Evolutionary conservation across 1,284 basidiomycete species (phyloP).

Genomic region (Pseudomicrostroma phylloplanum): DNA sequence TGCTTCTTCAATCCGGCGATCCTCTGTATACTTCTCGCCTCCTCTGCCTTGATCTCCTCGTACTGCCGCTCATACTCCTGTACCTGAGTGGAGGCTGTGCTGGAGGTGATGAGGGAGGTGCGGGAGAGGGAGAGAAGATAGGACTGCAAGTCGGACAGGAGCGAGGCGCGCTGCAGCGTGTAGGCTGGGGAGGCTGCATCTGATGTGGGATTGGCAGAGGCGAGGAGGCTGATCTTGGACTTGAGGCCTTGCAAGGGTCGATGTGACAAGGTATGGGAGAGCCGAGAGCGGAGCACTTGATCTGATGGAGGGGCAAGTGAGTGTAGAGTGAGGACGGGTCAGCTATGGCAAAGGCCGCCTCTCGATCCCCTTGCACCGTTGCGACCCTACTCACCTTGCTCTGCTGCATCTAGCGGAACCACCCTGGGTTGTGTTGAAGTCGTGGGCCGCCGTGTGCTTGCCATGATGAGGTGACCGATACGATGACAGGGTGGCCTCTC

Average conservation of each 20-base stretch:
- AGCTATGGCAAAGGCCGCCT: neutral
- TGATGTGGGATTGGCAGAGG: neutral
- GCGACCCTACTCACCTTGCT: slow-evolving; percentile 2
- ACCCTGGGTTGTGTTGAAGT: too few relatives aligned
- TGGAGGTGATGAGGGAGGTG: neutral
- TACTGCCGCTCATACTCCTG: neutral
- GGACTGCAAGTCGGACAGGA: neutral
- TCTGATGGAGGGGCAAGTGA: neutral
- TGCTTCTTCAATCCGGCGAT: slow-evolving; percentile 7
- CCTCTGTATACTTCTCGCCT: neutral
- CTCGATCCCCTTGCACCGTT: neutral
- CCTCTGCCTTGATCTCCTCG: neutral
- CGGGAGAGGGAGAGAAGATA: neutral
- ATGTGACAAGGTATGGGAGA: slow-evolving; percentile 1
- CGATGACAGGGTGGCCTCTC: too few relatives aligned
- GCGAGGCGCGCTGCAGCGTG: neutral
- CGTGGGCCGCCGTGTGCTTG: too few relatives aligned
- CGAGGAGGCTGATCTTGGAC: neutral
- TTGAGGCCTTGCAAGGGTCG: slow-evolving; percentile 2
- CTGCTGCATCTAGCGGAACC: neutral
- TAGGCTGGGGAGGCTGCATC: neutral
- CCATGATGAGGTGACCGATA: too few relatives aligned
- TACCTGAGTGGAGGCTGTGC: neutral
- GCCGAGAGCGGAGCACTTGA: neutral
- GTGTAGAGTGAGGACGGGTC: neutral